A percentile compares a stretch with the other conserved stretches of the same genome.
Conservation (phyloP, 139 green algal species). For the Micractinium conductrix region DNA sequence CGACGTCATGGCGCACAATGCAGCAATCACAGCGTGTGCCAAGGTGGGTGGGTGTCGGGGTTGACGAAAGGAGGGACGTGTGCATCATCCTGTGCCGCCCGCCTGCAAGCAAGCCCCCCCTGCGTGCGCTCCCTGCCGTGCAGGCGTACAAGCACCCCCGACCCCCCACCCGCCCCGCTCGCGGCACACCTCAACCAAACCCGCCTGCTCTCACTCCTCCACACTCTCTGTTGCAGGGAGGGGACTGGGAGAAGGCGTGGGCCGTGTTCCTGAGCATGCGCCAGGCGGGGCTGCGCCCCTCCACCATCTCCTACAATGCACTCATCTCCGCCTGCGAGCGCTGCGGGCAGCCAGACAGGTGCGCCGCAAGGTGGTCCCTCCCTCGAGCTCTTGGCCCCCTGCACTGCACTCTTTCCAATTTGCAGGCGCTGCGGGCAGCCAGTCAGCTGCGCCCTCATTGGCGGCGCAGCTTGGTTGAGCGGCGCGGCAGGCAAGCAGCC, state of each 20-base stretch:
- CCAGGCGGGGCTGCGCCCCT: slow-evolving; percentile 38
- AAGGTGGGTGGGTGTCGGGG: too few relatives aligned
- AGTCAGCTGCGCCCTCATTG: slow-evolving; percentile 63
- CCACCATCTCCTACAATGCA: slow-evolving; percentile 76
- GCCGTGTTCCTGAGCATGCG: slow-evolving; percentile 49
- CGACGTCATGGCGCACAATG: slow-evolving; percentile 86
- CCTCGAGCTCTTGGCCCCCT: too few relatives aligned
- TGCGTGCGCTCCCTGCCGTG: too few relatives aligned
- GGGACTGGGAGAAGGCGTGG: slow-evolving; percentile 48
- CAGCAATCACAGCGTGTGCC: slow-evolving; percentile 87
- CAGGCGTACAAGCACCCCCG: too few relatives aligned
- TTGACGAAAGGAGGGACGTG: too few relatives aligned
- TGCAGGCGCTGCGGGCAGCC: slow-evolving; percentile 78
- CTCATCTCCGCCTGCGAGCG: slow-evolving; percentile 70
- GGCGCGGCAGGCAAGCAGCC: too few relatives aligned
- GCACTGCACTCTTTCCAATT: slow-evolving; percentile 75
- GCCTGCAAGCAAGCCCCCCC: too few relatives aligned
- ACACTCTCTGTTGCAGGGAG: background rate
- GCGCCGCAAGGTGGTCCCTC: too few relatives aligned
- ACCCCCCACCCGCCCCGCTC: background rate
- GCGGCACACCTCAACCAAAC: background rate
- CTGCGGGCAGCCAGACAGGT: slow-evolving; percentile 79
- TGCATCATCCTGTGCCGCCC: too few relatives aligned
- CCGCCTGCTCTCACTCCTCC: background rate
- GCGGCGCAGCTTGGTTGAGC: too few relatives aligned